A percentile compares a stretch with the other conserved stretches of the same genome.
phyloP scores from a whole-genome alignment of 73 alveolate species.

The Tetrahymena malaccensis region DNA sequence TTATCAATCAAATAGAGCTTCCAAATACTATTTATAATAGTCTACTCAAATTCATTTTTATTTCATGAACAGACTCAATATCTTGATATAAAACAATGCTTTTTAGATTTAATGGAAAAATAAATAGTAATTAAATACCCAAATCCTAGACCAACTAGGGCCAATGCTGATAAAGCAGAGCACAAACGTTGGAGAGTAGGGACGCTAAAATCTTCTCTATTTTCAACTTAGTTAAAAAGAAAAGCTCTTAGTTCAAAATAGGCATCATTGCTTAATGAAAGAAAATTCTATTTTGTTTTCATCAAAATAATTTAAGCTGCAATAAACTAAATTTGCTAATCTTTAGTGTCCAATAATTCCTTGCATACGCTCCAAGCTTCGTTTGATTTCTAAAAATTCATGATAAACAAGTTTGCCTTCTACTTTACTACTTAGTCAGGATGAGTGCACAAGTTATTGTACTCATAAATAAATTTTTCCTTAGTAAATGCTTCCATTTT shows the following conservation, averaged over 20 bases:
- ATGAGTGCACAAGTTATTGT: not conserved
- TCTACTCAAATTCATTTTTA: not conserved
- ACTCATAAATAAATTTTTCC: not conserved
- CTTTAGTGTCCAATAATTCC: not conserved
- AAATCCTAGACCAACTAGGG: not conserved
- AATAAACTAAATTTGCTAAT: not conserved
- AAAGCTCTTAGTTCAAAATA: not conserved
- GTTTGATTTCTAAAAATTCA: not conserved
- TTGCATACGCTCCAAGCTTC: not conserved
- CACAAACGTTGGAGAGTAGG: not conserved
- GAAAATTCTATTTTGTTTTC: not conserved
- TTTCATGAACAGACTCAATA: not conserved
- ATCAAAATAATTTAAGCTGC: not conserved
- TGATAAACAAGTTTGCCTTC: not conserved
- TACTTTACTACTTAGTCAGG: not conserved
- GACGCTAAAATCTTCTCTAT: not conserved
- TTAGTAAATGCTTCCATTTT: not conserved
- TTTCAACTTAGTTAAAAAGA: not conserved
- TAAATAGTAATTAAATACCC: not conserved
- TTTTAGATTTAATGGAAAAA: not conserved
- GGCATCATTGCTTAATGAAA: not conserved
- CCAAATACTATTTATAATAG: not conserved
- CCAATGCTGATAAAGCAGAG: not conserved
- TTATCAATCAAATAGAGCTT: not conserved
- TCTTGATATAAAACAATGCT: not conserved